Evolutionary conservation across 2,329 filamentous ascomycete genomes (phyloP).

Genomic region (Sarocladium strictum): DNA sequence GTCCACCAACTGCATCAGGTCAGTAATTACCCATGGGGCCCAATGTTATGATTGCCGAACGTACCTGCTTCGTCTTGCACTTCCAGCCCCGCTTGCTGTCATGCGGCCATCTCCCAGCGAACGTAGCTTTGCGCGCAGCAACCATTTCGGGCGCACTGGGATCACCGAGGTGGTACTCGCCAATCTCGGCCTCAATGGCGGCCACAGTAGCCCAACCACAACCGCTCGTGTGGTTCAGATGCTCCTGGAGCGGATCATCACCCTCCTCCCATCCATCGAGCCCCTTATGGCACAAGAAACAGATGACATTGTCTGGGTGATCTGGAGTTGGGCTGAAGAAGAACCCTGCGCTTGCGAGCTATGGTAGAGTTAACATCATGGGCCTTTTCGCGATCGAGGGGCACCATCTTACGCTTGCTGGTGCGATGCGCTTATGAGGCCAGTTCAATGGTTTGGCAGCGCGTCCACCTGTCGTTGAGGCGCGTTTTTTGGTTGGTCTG

Average conservation of each 20-base stretch:
- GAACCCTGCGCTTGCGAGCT: slow-evolving; percentile 90
- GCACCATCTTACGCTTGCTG: slow-evolving; percentile 22
- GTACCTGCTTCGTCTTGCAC: slow-evolving; percentile 81
- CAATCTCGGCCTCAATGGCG: slow-evolving; percentile 54
- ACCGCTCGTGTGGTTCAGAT: slow-evolving; percentile 72
- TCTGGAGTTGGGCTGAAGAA: slow-evolving; percentile 72
- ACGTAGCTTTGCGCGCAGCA: slow-evolving; percentile 76
- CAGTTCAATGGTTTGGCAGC: slow-evolving; percentile 58
- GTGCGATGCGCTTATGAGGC: slow-evolving; percentile 56
- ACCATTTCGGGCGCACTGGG: slow-evolving; percentile 66
- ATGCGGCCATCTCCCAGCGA: slow-evolving; percentile 81
- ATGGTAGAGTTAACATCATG: slow-evolving; percentile 18
- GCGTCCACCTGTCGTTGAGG: slow-evolving; percentile 53
- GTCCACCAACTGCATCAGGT: slow-evolving; percentile 64
- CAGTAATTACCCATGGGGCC: slow-evolving; percentile 5
- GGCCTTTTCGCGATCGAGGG: background rate
- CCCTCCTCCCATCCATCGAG: slow-evolving; percentile 89
- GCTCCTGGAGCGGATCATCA: slow-evolving; percentile 79
- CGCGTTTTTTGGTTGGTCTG: slow-evolving; percentile 60
- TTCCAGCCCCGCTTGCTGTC: slow-evolving; percentile 84
- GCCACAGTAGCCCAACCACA: slow-evolving; percentile 83
- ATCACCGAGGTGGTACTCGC: slow-evolving; percentile 63
- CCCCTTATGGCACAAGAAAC: slow-evolving; percentile 78
- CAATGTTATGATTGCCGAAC: slow-evolving; percentile 13
- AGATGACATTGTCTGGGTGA: slow-evolving; percentile 81